Conservation (phyloP, 1,139 yeast genomes). For the Zygoascus hellenicus region DNA sequence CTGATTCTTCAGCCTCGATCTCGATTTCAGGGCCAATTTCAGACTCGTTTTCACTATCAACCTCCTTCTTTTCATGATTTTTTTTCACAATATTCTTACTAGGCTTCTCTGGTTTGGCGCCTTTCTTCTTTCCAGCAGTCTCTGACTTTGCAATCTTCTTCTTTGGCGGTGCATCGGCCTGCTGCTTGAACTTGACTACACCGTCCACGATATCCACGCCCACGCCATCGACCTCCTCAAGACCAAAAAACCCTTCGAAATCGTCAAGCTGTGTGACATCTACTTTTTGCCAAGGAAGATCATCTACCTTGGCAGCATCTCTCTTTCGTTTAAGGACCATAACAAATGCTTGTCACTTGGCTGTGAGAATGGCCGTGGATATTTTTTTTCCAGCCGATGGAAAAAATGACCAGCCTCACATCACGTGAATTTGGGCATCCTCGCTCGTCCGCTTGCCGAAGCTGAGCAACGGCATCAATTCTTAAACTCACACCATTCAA, state of each 20-base stretch:
- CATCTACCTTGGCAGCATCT: slow-evolving; percentile 19
- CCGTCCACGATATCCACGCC: slow-evolving; percentile 53
- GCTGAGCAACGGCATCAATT: no score
- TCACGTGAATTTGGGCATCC: no score
- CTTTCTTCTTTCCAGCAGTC: slow-evolving; percentile 18
- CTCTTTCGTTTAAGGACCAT: slow-evolving; percentile 10
- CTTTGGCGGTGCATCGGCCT: slow-evolving; percentile 23
- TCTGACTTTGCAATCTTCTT: slow-evolving; percentile 1
- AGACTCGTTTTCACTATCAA: slow-evolving; percentile 12
- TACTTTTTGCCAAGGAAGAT: slow-evolving; percentile 67
- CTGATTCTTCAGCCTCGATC: slow-evolving; percentile 15
- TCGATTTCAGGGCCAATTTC: slow-evolving; percentile 3
- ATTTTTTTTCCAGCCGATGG: neutral
- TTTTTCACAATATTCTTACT: slow-evolving; percentile 17
- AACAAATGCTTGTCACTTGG: neutral
- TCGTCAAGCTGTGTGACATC: slow-evolving; percentile 78
- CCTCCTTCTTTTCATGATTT: slow-evolving; percentile 17
- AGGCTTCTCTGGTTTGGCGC: slow-evolving; percentile 10
- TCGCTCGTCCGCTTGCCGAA: no score
- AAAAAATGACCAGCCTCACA: no score
- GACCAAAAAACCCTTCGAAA: slow-evolving; percentile 83
- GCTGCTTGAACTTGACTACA: slow-evolving; percentile 27
- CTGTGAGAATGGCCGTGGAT: neutral
- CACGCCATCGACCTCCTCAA: slow-evolving; percentile 93
- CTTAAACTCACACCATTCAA: no score